Percentiles rank a stretch among this genome's conserved stretches.
These are phyloP conservation scores for Thielaviopsis musarum DNA, from an alignment of 2,329 filamentous ascomycete genomes.

Conservation along the genomic window DNA sequence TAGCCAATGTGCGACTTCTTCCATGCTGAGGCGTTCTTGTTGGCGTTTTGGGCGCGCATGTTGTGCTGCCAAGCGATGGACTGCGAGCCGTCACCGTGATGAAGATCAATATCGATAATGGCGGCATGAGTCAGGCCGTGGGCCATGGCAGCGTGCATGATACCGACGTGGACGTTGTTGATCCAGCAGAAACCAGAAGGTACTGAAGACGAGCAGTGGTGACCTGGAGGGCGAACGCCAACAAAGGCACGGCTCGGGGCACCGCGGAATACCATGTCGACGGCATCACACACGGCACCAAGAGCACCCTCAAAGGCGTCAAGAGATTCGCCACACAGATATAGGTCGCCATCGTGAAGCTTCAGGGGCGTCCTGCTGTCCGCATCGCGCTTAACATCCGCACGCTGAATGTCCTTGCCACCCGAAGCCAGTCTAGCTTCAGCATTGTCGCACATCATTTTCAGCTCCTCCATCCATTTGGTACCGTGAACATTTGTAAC, in stretches of 20 bases:
- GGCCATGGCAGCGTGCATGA: conserved; percentile 70
- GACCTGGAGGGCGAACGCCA: conserved; percentile 79
- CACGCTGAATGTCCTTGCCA: conserved; percentile 61
- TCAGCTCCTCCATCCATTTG: conserved; percentile 88
- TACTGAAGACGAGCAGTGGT: conserved; percentile 79
- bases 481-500: conserved; percentile 84
- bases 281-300: conserved; percentile 82
- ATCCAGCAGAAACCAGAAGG: conserved; percentile 98
- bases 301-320: conserved; percentile 80
- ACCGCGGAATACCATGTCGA: conserved; percentile 61
- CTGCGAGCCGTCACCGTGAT: conserved; percentile 92
- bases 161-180: conserved; percentile 95
- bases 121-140: conserved; percentile 86
- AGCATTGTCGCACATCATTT: conserved; percentile 66
- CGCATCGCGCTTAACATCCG: conserved; percentile 38
- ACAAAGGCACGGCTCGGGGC: conserved; percentile 68
- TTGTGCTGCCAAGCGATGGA: conserved; percentile 88
- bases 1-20: conserved; percentile 86
- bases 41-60: conserved; percentile 54
- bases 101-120: conserved; percentile 82
- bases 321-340: conserved; percentile 72
- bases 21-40: conserved; percentile 54
- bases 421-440: conserved; percentile 60
- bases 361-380: conserved; percentile 29
- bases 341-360: conserved; percentile 80